These are phyloP conservation scores for Diospyros kaki DNA, from an alignment of 148 eudicot species.

Conservation along the genomic window DNA sequence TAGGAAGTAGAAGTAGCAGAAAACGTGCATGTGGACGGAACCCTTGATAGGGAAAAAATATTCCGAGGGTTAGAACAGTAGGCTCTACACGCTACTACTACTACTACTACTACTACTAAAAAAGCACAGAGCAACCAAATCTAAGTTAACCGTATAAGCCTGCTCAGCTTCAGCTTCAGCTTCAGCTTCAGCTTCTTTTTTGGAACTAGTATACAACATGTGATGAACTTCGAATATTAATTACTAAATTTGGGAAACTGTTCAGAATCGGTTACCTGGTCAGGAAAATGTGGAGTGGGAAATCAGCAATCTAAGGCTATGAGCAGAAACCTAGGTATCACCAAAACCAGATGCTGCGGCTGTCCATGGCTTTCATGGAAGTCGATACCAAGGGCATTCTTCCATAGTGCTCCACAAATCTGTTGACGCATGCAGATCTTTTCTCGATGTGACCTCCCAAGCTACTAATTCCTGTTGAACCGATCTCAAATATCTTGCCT, in stretches of 20 bases:
- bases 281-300: not conserved
- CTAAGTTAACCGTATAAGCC: too few species aligned
- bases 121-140: too few species aligned
- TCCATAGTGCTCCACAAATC: conserved; percentile 57
- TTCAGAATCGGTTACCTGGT: conserved; percentile 4
- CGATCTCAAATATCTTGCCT: conserved; percentile 85
- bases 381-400: conserved; percentile 79
- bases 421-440: conserved; percentile 64
- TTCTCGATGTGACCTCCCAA: conserved; percentile 72
- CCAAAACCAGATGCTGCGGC: conserved; percentile 82
- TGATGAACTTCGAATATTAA: not conserved
- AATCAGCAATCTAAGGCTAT: not conserved
- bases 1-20: too few species aligned
- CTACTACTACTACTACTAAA: too few species aligned
- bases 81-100: too few species aligned
- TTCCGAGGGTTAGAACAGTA: too few species aligned
- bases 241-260: conserved; percentile 8
- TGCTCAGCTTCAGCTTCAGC: too few species aligned
- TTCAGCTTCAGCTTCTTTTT: too few species aligned
- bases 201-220: too few species aligned
- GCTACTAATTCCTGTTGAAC: conserved; percentile 89
- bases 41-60: too few species aligned
- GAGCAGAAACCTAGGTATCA: conserved; percentile 22
- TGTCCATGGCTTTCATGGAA: conserved; percentile 66
- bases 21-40: too few species aligned